phyloP scores from a whole-genome alignment of 2,329 filamentous ascomycete species.

The Neofusicoccum parvum region DNA sequence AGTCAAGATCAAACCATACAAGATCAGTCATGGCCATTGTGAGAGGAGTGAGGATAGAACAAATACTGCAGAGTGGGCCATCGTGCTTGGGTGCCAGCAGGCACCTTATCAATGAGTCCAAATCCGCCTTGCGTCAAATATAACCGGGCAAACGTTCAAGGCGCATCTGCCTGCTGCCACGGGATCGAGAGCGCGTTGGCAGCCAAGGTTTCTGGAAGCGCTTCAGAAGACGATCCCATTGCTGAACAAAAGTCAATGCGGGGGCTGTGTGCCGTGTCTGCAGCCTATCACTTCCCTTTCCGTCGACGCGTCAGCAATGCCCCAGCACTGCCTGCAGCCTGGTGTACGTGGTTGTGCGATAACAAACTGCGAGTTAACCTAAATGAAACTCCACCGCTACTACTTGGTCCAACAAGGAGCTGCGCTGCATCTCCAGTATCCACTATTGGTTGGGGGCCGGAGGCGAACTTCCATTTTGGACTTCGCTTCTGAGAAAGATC shows the following conservation, averaged over 20 bases:
- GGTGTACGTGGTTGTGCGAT: constrained; percentile 28
- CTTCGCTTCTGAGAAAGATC: no score
- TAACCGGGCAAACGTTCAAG: neutral
- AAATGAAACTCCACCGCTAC: no score
- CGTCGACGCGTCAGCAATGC: constrained; percentile 24
- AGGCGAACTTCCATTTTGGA: no score
- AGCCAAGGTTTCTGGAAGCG: neutral
- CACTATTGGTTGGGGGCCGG: no score
- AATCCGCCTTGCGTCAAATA: neutral
- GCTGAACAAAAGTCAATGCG: no score
- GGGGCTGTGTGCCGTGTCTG: no score
- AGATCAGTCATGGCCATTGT: neutral
- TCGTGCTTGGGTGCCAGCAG: neutral
- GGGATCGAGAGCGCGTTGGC: neutral
- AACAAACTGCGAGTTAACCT: no score
- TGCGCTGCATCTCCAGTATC: no score
- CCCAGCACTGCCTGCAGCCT: constrained; percentile 36
- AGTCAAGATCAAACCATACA: neutral
- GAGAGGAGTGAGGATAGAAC: neutral
- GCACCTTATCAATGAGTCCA: neutral
- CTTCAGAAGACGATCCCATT: neutral
- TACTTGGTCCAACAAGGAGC: no score
- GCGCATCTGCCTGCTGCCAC: neutral
- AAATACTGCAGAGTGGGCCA: neutral
- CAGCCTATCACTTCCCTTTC: neutral